Conservation (phyloP, 257 asterid genomes). For the Vinca minor region DNA sequence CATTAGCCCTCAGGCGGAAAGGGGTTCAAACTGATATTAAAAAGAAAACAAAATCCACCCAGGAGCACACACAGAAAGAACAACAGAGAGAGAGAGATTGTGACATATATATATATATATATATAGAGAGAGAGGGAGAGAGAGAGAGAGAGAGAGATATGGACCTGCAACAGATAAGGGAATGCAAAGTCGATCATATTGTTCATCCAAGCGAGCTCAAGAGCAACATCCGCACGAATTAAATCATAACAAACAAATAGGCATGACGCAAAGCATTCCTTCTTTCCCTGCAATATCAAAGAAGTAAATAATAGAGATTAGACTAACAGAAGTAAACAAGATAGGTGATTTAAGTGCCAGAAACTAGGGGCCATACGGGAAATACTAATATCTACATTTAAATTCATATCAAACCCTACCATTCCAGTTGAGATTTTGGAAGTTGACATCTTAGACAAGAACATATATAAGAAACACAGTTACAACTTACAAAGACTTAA, state of each 20-base stretch:
- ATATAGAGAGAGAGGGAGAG: not conserved
- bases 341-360: not conserved
- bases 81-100: too few relatives aligned
- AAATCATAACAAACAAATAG: conserved; percentile 93
- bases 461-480: too few relatives aligned
- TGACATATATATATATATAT: too few relatives aligned
- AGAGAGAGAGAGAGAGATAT: conserved; percentile 11
- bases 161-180: conserved; percentile 93
- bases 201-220: conserved; percentile 96
- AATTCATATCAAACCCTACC: not conserved
- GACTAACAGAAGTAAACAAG: not conserved
- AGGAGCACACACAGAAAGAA: too few relatives aligned
- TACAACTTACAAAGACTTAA: too few relatives aligned
- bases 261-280: conserved; percentile 98
- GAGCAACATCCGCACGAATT: conserved; percentile 88
- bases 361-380: not conserved
- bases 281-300: conserved; percentile 71
- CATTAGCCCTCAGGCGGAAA: not conserved
- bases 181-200: conserved; percentile 93
- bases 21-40: not conserved
- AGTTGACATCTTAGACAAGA: too few relatives aligned
- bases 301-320: conserved; percentile 6
- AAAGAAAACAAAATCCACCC: not conserved
- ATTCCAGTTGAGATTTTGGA: not conserved
- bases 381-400: not conserved